Evolutionary conservation across 257 asterid genomes (phyloP).

Genomic region (Rauvolfia tetraphylla): DNA sequence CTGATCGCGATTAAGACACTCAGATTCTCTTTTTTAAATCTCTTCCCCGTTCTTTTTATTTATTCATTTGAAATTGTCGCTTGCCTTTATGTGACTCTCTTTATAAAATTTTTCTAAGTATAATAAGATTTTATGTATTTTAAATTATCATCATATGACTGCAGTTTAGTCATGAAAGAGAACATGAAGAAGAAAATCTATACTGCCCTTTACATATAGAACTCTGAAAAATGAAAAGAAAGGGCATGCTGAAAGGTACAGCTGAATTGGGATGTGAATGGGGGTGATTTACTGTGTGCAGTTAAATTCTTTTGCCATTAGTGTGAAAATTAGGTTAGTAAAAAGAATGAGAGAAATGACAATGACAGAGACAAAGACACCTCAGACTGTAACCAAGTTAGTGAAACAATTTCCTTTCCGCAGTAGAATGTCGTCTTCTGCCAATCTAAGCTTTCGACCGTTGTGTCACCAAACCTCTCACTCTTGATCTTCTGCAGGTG

Average conservation of each 20-base stretch:
- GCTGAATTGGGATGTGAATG: not conserved
- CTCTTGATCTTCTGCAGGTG: constrained; percentile 9
- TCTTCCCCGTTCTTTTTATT: too few relatives aligned
- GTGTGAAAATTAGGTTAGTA: not conserved
- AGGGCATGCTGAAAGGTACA: not conserved
- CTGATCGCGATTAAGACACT: too few relatives aligned
- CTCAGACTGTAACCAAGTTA: constrained; percentile 26
- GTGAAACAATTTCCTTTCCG: constrained; percentile 39
- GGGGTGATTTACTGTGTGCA: not conserved
- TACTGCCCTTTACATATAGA: too few relatives aligned
- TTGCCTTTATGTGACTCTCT: too few relatives aligned
- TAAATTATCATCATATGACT: too few relatives aligned
- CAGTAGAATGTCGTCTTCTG: constrained; percentile 44
- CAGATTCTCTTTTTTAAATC: too few relatives aligned
- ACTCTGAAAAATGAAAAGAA: not conserved
- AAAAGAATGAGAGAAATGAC: constrained; percentile 37
- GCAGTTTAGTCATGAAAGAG: too few relatives aligned
- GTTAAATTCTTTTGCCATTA: constrained; percentile 22
- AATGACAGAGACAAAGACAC: constrained; percentile 30
- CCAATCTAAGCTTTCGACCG: constrained; percentile 24
- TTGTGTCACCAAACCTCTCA: constrained; percentile 7
- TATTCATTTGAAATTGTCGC: too few relatives aligned
- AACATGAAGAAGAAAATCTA: too few relatives aligned
- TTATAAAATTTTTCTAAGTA: too few relatives aligned
- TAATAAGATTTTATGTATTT: too few relatives aligned